These are phyloP conservation scores for Lentinus tigrinus DNA, from an alignment of 768 basidiomycete species.

Conservation along the genomic window DNA sequence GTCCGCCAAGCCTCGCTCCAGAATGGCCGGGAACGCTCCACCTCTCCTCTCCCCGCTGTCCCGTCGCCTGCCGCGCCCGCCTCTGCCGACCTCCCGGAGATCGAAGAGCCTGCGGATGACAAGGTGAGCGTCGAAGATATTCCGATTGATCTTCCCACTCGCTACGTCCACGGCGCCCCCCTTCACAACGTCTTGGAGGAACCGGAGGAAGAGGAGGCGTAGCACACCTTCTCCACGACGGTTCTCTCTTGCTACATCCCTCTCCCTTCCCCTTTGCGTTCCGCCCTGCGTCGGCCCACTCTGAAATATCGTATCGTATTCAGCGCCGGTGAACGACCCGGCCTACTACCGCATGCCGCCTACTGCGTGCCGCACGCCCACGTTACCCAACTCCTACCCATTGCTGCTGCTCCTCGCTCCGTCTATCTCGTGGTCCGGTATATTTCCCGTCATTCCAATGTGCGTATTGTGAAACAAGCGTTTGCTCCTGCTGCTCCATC, in stretches of 20 bases:
- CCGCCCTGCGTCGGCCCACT: slow-evolving; percentile 15
- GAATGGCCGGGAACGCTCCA: slow-evolving; percentile 27
- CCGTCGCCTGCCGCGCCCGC: slow-evolving; percentile 20
- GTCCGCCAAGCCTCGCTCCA: slow-evolving; percentile 32
- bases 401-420: not conserved
- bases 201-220: slow-evolving; percentile 37
- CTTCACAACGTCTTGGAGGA: slow-evolving; percentile 86
- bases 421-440: slow-evolving; percentile 4
- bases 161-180: slow-evolving; percentile 83
- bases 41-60: slow-evolving; percentile 35
- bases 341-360: not conserved
- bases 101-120: slow-evolving; percentile 18
- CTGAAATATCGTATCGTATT: slow-evolving; percentile 20
- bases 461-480: not conserved
- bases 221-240: slow-evolving; percentile 11
- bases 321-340: slow-evolving; percentile 16
- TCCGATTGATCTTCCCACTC: slow-evolving; percentile 26
- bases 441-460: not conserved
- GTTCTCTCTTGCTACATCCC: slow-evolving; percentile 5
- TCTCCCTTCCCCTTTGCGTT: not conserved
- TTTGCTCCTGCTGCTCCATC: slow-evolving; percentile 12
- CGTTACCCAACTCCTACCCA: not conserved
- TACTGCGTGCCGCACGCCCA: not conserved
- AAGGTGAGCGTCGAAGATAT: slow-evolving; percentile 19
- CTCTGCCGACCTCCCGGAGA: slow-evolving; percentile 21